A percentile compares a stretch with the other conserved stretches of the same genome.
Conservation (phyloP, 805 yeast species). For the Wickerhamiella nectarea region DNA sequence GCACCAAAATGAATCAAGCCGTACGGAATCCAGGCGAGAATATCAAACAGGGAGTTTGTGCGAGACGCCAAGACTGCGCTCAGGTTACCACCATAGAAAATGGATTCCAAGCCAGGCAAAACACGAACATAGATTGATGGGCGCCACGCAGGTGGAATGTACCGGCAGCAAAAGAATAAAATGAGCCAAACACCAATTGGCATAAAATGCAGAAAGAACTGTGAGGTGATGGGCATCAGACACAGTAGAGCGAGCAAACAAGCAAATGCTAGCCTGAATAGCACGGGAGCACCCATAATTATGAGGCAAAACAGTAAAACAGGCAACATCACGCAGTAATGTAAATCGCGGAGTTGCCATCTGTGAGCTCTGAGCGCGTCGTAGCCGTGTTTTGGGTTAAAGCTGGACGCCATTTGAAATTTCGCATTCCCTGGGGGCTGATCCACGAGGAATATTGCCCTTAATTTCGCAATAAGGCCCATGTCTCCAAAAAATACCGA, state of each 20-base stretch:
- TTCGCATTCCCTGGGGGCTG: conserved; percentile 26
- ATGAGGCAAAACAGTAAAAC: conserved; percentile 36
- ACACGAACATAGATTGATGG: conserved; percentile 85
- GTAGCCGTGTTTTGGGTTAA: conserved; percentile 25
- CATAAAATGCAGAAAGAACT: conserved; percentile 68
- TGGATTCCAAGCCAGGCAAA: conserved; percentile 83
- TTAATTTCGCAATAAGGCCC: conserved; percentile 17
- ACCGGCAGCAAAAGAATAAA: conserved; percentile 62
- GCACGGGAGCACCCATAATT: conserved; percentile 24
- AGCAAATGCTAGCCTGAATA: conserved; percentile 27
- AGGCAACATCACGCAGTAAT: conserved; percentile 37
- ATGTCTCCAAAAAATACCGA: conserved; percentile 1
- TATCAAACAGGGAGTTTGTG: conserved; percentile 50
- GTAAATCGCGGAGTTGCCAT: conserved; percentile 32
- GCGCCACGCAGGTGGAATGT: conserved; percentile 58
- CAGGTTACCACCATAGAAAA: conserved; percentile 80
- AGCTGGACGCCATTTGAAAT: conserved; percentile 23
- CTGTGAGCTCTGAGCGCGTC: conserved; percentile 23
- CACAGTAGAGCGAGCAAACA: conserved; percentile 33
- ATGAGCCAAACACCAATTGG: conserved; percentile 82
- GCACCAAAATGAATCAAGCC: conserved; percentile 83
- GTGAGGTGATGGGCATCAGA: conserved; percentile 64
- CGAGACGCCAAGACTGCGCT: conserved; percentile 69
- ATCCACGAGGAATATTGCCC: conserved; percentile 25
- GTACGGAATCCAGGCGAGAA: conserved; percentile 92